These are phyloP conservation scores for Geotrichum bryndzae DNA, from an alignment of 1,139 yeast genomes.

Conservation along the genomic window DNA sequence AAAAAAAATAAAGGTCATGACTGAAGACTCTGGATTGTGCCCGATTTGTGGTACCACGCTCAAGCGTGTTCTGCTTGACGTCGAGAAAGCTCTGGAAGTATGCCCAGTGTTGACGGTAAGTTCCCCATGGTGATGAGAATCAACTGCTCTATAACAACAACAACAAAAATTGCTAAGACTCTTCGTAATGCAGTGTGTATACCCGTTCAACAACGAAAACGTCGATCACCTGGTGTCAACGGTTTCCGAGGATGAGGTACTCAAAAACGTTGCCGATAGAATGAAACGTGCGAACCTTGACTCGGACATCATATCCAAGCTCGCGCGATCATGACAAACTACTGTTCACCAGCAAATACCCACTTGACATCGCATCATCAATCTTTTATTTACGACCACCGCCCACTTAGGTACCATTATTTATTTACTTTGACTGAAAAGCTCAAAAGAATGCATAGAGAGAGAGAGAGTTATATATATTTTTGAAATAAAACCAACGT, in stretches of 20 bases:
- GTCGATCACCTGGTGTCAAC: slow-evolving; percentile 13
- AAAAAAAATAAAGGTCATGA: neutral
- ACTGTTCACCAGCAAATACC: neutral
- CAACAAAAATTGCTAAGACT: neutral
- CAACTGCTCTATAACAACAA: neutral
- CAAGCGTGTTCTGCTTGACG: slow-evolving; percentile 34
- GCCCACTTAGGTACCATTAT: neutral
- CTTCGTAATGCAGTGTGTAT: slow-evolving; percentile 29
- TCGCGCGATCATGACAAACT: neutral
- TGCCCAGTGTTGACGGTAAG: slow-evolving; percentile 30
- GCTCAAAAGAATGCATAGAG: neutral
- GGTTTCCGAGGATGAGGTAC: slow-evolving; percentile 21
- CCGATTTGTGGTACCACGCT: slow-evolving; percentile 32
- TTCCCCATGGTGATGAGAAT: neutral
- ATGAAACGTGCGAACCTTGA: slow-evolving; percentile 22
- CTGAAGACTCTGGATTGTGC: slow-evolving; percentile 20
- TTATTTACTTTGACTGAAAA: neutral
- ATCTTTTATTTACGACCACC: neutral
- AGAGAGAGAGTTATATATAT: neutral
- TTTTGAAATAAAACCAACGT: neutral
- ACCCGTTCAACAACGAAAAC: slow-evolving; percentile 32
- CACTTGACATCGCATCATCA: neutral
- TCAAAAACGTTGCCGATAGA: slow-evolving; percentile 21
- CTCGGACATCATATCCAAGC: slow-evolving; percentile 10
- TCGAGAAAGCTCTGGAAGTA: slow-evolving; percentile 33